phyloP scores from a whole-genome alignment of 1,284 basidiomycete genomes.

The Meira nashicola region DNA sequence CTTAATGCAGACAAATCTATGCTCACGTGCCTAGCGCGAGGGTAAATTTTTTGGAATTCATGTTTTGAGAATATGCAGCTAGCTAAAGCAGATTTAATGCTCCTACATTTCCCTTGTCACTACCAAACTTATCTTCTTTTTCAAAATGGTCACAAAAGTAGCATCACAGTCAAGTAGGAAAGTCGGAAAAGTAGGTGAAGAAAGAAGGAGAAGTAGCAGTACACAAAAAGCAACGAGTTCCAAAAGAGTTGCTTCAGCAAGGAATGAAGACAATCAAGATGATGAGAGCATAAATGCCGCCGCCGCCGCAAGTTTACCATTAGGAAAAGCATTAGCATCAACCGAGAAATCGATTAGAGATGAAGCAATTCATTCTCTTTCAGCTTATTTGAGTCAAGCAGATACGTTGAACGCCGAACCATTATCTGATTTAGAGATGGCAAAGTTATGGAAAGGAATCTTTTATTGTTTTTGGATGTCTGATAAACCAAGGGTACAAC shows the following conservation, averaged over 20 bases:
- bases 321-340: slow-evolving; percentile 40
- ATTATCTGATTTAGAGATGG: slow-evolving; percentile 70
- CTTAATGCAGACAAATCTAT: too few relatives aligned
- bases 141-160: too few relatives aligned
- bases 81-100: too few relatives aligned
- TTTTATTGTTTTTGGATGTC: slow-evolving; percentile 99
- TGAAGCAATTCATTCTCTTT: slow-evolving; percentile 74
- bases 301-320: slow-evolving; percentile 23
- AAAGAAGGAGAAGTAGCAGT: neutral
- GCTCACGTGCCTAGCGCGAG: too few relatives aligned
- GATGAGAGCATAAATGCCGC: slow-evolving; percentile 10
- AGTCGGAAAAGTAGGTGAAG: too few relatives aligned
- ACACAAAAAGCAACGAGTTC: neutral
- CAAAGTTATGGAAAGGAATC: slow-evolving; percentile 92
- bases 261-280: too few relatives aligned
- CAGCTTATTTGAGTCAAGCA: slow-evolving; percentile 58
- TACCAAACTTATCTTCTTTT: too few relatives aligned
- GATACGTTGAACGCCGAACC: slow-evolving; percentile 23
- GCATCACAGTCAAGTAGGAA: too few relatives aligned
- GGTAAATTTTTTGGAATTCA: too few relatives aligned
- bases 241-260: neutral
- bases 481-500: slow-evolving; percentile 94
- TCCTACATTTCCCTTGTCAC: too few relatives aligned
- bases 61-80: too few relatives aligned
- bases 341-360: slow-evolving; percentile 66